Base-by-base conservation (phyloP, 2,329 filamentous ascomycete species). In the Sporothrix schenckii region DNA sequence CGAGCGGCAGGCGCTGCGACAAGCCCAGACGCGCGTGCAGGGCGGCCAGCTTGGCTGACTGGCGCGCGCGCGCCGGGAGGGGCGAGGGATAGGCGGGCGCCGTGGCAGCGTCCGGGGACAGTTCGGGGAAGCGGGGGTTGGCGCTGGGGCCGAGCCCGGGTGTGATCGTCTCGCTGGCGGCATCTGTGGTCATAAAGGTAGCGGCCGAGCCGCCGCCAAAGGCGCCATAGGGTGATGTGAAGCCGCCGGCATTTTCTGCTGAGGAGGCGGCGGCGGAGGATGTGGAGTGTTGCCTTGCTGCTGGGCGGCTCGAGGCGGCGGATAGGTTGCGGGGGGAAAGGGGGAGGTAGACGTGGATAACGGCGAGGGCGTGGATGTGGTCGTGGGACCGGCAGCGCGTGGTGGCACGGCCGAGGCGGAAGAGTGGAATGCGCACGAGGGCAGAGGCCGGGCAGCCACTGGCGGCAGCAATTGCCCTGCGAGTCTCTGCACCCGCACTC, bases 11-110 rank as follows among this genome's bases (percentile, higher is more conserved):
- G 81, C 91, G 92, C 73, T 87, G 86, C 30, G 94, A 90, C 70
- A 99, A 88, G 53, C 89, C 88, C 72, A 99, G 87, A 80, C 95
- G 92, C 76, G 94, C 92, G 80, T 97, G 94, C 60, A 99, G 88
- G 74, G 95, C 94, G 74, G 93, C 89, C 76, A 99, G 91, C 83
- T 97, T 98, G 73, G 93, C 90, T 61, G 94, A 98, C 74, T 84
- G 80, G 72, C 85, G 81, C 56, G 93, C 91, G 74, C 85, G 85
- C 76, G 86, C 82, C 74, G 89, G 88, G 69, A 87, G 87, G 74
- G 93, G 92, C 76, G 92, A 94, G 68, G 92, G 91, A 74, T 90
- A 84, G 73, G 71, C 58, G 24, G 72, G 60, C 34, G 70, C 66
- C 4, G 24, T 75, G 39, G 75, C 74, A 39, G 72, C 72, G 4